Evolutionary conservation across 768 basidiomycete genomes (phyloP), one percentile per base, ranked within the genome.

Genomic region (Russula sp.): DNA sequence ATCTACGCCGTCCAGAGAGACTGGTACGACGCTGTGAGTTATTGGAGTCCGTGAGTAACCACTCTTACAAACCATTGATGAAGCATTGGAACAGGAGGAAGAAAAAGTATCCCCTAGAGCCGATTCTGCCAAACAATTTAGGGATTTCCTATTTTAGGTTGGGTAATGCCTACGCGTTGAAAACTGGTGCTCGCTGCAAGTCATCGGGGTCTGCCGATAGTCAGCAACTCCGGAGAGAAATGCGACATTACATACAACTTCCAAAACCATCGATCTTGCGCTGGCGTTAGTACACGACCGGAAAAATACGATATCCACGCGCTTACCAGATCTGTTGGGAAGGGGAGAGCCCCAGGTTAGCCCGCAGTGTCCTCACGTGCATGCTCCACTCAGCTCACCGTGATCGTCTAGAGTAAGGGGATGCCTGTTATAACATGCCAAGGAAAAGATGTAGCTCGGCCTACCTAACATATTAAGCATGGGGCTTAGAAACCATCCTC

Each of bases 31-130:
- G n/a, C 39, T n/a, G 14, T 63, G 35, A 59, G 52, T 14, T 27
- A 71, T 37, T 31, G 34, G 31, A 34, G 11, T 37, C 32, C 52
- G 62, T 39, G 62, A 50, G 47, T 53, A 57, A 59, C 13, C 11
- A 57, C 22, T 47, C 66, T 49, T 16, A 56, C 82, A 57, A 68
- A 89, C 90, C 83, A 66, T 88, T 87, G 68, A 89, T 84, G 73
- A 95, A 95, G 68, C 90, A 91, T 68, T 99, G 96, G 79, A 99
- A 98, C 1, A 99, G 79, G 22, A 96, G 78, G 76, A 86, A 99
- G 78, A 86, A 95, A 73, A 95, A 95, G 75, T 94, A 97, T 22
- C 87, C 92, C 67, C 89, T 78, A 0, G 84, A 75, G 6, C 95
- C 96, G 59, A 98, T 89, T 8, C 88, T 91, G 63, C 61, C 50